These are phyloP conservation scores for Orbilia blumenaviensis DNA, from an alignment of 2,329 filamentous ascomycete genomes.

Conservation along the genomic window DNA sequence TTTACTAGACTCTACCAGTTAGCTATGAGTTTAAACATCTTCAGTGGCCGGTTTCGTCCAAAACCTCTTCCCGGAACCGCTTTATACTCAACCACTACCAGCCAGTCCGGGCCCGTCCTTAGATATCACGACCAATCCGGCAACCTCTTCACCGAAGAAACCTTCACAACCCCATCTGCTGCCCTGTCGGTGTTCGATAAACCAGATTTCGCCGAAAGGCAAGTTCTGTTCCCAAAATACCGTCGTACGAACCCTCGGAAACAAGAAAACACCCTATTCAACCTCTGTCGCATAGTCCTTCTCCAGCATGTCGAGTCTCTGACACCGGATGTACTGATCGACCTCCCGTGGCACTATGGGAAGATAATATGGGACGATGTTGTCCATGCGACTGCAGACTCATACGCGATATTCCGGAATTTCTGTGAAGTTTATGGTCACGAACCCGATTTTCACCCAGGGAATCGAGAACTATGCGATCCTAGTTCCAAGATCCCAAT, in stretches of 20 bases:
- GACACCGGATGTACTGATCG: conserved; percentile 33
- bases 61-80: conserved; percentile 48
- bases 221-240: conserved; percentile 21
- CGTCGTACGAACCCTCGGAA: conserved; percentile 37
- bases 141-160: conserved; percentile 42
- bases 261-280: conserved; percentile 38
- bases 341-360: conserved; percentile 37
- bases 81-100: conserved; percentile 37
- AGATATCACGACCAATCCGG: conserved; percentile 49
- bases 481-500: background rate
- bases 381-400: conserved; percentile 34
- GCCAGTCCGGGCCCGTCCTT: conserved; percentile 36
- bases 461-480: conserved; percentile 28
- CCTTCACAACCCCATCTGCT: conserved; percentile 10
- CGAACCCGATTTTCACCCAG: conserved; percentile 47
- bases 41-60: conserved; percentile 42
- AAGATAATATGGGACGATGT: conserved; percentile 50
- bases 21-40: conserved; percentile 37
- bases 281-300: conserved; percentile 36
- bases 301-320: conserved; percentile 44
- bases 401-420: conserved; percentile 44
- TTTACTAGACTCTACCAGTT: background rate
- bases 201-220: conserved; percentile 10
- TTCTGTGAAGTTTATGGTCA: conserved; percentile 48
- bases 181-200: conserved; percentile 27